Percentiles rank a stretch among this genome's conserved stretches.
Evolutionary conservation across 176 grass and related monocot species (phyloP).

Genomic region (Triticum turgidum): DNA sequence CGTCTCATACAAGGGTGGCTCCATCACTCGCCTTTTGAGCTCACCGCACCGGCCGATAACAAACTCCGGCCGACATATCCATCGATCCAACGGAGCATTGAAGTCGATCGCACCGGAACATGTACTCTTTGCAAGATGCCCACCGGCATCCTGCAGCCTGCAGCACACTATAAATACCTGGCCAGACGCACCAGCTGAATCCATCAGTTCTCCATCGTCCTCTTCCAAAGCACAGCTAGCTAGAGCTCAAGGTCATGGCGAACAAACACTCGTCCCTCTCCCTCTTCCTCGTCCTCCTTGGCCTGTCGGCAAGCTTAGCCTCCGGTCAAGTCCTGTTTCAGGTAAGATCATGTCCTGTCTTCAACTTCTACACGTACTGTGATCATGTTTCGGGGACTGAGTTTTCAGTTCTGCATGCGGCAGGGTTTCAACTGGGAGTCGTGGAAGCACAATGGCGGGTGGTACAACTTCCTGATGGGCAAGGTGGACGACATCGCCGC

Average conservation of each 20-base stretch:
- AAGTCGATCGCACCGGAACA: not conserved
- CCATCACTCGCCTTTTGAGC: conserved; percentile 25
- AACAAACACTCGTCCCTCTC: not conserved
- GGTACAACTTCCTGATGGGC: conserved; percentile 64
- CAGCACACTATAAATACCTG: conserved; percentile 39
- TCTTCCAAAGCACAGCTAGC: not conserved
- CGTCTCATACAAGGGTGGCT: not conserved
- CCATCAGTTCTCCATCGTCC: not conserved
- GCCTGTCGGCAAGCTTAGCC: conserved; percentile 24
- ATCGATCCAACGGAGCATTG: conserved; percentile 17
- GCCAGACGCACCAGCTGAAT: conserved; percentile 14
- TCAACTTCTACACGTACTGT: too few species aligned
- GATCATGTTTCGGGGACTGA: not conserved
- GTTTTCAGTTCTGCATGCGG: too few species aligned
- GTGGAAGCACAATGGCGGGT: conserved; percentile 81
- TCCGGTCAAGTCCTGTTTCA: conserved; percentile 46
- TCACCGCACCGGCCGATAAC: conserved; percentile 40
- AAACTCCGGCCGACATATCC: conserved; percentile 13
- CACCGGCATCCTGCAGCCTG: not conserved
- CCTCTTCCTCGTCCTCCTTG: conserved; percentile 34
- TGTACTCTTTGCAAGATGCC: not conserved
- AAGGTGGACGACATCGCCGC: conserved; percentile 64
- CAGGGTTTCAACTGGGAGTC: conserved; percentile 98
- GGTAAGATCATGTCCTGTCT: conserved; percentile 19
- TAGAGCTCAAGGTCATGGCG: conserved; percentile 15